Conservation (phyloP, 768 basidiomycete species). For the Termitomyces sp. region DNA sequence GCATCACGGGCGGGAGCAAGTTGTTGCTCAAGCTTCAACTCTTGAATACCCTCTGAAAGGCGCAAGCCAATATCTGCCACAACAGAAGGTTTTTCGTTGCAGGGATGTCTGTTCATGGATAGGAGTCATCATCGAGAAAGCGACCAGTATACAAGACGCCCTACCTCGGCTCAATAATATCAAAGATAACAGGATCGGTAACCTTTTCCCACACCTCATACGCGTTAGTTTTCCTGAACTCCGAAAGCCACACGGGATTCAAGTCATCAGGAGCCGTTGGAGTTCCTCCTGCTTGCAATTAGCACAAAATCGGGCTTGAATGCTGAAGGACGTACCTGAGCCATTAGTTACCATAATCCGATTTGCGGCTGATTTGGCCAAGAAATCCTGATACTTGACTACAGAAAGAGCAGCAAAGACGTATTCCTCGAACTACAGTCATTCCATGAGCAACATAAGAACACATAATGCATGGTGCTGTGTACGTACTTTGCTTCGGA, state of each 20-base stretch:
- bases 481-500: constrained; percentile 68
- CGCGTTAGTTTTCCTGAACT: constrained; percentile 84
- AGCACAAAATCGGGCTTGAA: not conserved
- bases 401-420: constrained; percentile 82
- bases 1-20: constrained; percentile 92
- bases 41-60: constrained; percentile 90
- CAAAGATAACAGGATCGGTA: constrained; percentile 91
- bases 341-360: constrained; percentile 69
- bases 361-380: constrained; percentile 57
- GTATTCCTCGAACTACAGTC: constrained; percentile 83
- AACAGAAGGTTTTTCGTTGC: constrained; percentile 83
- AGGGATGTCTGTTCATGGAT: constrained; percentile 67
- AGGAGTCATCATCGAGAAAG: not conserved
- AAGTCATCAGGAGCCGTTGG: constrained; percentile 70
- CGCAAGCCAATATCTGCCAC: constrained; percentile 90
- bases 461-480: not conserved
- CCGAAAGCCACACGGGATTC: constrained; percentile 81
- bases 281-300: constrained; percentile 38
- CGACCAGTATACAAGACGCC: constrained; percentile 7
- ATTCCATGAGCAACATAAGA: not conserved
- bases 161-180: constrained; percentile 90
- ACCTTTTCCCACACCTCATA: constrained; percentile 86
- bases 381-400: constrained; percentile 86
- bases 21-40: constrained; percentile 88
- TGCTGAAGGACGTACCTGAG: constrained; percentile 30